Base-by-base conservation (phyloP, 371 early-diverging fungal species). In the Basidiobolus heterosporus region DNA sequence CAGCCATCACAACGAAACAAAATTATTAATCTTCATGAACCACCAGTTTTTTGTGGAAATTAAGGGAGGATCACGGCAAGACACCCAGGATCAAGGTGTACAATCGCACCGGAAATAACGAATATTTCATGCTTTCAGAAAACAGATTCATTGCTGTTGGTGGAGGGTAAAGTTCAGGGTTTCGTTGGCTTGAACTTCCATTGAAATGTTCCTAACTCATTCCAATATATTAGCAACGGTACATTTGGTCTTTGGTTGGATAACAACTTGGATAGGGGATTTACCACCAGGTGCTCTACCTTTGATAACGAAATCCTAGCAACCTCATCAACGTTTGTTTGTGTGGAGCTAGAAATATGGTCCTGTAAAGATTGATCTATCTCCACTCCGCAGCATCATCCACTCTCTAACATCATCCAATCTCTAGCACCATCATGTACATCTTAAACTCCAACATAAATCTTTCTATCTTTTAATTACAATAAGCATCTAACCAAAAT, bases 161-260 rank as follows among this genome's bases (percentile, higher is more conserved):
- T 18, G 93, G 91, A 44, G 93, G 92, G 68, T 82, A 71, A 54
- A 62, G 35, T 6, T 15, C 6, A 17, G 17, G 40, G 18, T 40
- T 7, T 7, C 8, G 18, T 16, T 14, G n/a, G 18, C 40, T 7
- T 7, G 4, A 8, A 40, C 5, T 5, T 7, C n/a, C 18, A 5
- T 7, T 19, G 18, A n/a, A 40, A 8, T 40, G 14, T 14, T 40
- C n/a, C n/a, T n/a, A n/a, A n/a, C n/a, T n/a, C n/a, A n/a, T n/a
- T n/a, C n/a, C n/a, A n/a, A n/a, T n/a, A n/a, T n/a, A 21, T 38
- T 9, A 80, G 84, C 1, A 74, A 85, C 51, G 88, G 88, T 22
- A 67, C 70, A 45, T 86, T 91, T 70, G 94, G 93, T 0, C 63
- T 95, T 18, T 95, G 86, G 86, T 56, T 95, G 19, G 81, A 92